phyloP scores from a whole-genome alignment of 768 basidiomycete genomes.

The Phlebiopsis gigantea region DNA sequence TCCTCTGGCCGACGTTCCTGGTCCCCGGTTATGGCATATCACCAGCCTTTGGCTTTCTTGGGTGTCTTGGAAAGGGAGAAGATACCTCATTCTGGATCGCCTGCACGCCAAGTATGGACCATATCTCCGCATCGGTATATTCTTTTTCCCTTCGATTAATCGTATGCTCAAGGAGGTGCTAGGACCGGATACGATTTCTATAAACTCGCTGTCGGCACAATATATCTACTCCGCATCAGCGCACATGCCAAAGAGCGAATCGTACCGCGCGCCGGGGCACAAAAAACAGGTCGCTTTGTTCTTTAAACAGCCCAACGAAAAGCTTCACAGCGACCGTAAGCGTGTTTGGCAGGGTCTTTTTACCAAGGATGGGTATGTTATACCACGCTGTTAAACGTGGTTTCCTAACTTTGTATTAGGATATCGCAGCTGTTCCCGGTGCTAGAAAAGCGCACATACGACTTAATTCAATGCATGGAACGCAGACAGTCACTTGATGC shows the following conservation, averaged over 20 bases:
- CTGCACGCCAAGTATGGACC: background rate
- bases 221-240: background rate
- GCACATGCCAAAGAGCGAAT: background rate
- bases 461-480: background rate
- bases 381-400: background rate
- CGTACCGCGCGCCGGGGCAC: background rate
- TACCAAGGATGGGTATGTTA: background rate
- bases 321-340: background rate
- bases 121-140: background rate
- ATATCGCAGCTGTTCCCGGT: background rate
- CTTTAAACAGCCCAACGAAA: background rate
- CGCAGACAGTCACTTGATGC: background rate
- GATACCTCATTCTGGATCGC: background rate
- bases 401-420: background rate
- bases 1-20: slow-evolving; percentile 31
- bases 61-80: background rate
- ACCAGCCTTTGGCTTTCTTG: background rate
- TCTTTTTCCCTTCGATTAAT: no score
- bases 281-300: background rate
- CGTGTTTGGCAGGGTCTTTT: background rate
- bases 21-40: slow-evolving; percentile 23
- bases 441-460: background rate
- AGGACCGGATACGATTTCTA: background rate
- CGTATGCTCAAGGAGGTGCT: no score
- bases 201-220: background rate